A percentile compares a stretch with the other conserved stretches of the same genome.
Conservation (phyloP, 495 filamentous ascomycete species). For the Tuber brumale region DNA sequence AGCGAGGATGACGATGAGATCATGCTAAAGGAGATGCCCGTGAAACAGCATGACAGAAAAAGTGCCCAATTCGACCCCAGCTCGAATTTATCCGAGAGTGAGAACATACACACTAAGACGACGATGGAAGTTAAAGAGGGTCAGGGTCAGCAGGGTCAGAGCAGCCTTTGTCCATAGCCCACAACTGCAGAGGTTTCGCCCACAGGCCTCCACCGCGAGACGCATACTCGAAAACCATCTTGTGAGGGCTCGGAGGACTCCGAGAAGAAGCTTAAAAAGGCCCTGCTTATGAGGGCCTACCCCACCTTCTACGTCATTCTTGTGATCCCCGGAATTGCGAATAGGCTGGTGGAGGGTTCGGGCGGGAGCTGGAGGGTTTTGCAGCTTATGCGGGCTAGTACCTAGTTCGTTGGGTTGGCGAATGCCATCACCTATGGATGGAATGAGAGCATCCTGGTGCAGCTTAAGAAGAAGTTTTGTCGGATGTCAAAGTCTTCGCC, state of each 20-base stretch:
- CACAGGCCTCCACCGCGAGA: background rate
- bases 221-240: background rate
- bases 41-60: background rate
- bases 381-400: slow-evolving; percentile 1
- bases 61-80: background rate
- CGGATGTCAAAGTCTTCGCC: background rate
- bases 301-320: slow-evolving; percentile 6
- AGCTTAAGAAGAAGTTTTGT: background rate
- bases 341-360: slow-evolving; percentile 2
- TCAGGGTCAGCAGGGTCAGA: background rate
- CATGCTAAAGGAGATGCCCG: background rate
- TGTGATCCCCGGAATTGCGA: slow-evolving; percentile 11
- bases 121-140: background rate
- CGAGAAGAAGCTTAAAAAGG: background rate
- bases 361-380: background rate
- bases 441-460: slow-evolving; percentile 4
- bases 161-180: background rate
- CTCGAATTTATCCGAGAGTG: background rate
- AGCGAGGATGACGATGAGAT: background rate
- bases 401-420: slow-evolving; percentile 7
- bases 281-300: background rate
- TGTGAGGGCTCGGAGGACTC: background rate
- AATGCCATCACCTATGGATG: slow-evolving; percentile 14
- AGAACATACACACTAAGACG: background rate
- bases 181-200: background rate